Evolutionary conservation across 805 yeast species (phyloP).

Genomic region (Maudiozyma pseudohumilis): DNA sequence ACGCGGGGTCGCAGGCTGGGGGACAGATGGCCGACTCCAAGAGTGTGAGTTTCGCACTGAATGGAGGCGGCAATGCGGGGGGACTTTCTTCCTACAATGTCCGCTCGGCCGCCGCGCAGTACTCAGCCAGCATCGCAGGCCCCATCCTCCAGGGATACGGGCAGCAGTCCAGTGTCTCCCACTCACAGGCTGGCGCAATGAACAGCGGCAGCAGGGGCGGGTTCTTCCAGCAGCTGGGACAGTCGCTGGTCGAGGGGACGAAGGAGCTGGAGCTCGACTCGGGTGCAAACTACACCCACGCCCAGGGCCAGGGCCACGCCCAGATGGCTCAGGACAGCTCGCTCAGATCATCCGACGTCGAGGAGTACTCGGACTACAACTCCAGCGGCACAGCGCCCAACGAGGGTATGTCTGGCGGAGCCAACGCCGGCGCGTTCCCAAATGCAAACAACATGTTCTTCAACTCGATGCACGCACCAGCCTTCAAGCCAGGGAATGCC

Average conservation of each 20-base stretch:
- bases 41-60: slow-evolving; percentile 22
- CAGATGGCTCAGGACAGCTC: slow-evolving; percentile 5
- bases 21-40: slow-evolving; percentile 10
- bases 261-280: slow-evolving; percentile 21
- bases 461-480: slow-evolving; percentile 23
- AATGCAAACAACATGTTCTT: slow-evolving; percentile 1
- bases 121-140: slow-evolving; percentile 25
- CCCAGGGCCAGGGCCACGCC: neutral
- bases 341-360: slow-evolving; percentile 3
- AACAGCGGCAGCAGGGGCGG: slow-evolving; percentile 11
- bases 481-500: slow-evolving; percentile 18
- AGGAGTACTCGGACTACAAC: slow-evolving; percentile 4
- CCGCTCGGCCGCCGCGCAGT: slow-evolving; percentile 15
- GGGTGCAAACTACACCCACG: neutral
- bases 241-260: slow-evolving; percentile 28
- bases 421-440: too few species aligned
- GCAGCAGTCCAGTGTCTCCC: neutral
- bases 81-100: neutral
- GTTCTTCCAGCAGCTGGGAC: slow-evolving; percentile 29
- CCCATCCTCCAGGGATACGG: slow-evolving; percentile 2
- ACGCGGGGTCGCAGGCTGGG: too few species aligned
- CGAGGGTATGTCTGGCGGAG: neutral
- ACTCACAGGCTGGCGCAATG: neutral
- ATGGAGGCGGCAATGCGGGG: neutral
- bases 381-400: slow-evolving; percentile 5